phyloP scores from a whole-genome alignment of 208 protist genomes.

The Trichomonas tenax region DNA sequence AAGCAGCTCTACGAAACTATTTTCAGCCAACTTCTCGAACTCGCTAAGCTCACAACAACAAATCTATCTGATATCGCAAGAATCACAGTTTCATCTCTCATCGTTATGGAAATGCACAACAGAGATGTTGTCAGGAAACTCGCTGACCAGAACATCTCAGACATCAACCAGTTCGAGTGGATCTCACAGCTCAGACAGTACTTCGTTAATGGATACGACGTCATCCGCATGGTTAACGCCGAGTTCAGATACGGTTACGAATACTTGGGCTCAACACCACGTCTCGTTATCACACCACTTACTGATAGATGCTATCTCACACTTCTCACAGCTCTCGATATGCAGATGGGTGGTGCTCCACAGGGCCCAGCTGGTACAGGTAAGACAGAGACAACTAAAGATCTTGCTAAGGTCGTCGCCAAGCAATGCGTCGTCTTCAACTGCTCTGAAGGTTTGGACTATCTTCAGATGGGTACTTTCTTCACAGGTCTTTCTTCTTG shows the following conservation, averaged over 20 bases:
- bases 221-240: slow-evolving; percentile 39
- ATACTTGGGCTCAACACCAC: slow-evolving; percentile 42
- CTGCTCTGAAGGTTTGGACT: slow-evolving; percentile 53
- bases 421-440: slow-evolving; percentile 59
- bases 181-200: slow-evolving; percentile 39
- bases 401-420: slow-evolving; percentile 51
- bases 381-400: slow-evolving; percentile 56
- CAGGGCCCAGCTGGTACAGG: slow-evolving; percentile 56
- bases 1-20: neutral
- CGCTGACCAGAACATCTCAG: slow-evolving; percentile 59
- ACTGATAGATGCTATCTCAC: slow-evolving; percentile 58
- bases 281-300: slow-evolving; percentile 52
- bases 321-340: slow-evolving; percentile 50
- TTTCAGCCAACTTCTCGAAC: slow-evolving; percentile 35
- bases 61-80: slow-evolving; percentile 68
- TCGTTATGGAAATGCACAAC: slow-evolving; percentile 87
- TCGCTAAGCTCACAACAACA: slow-evolving; percentile 64
- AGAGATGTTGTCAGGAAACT: slow-evolving; percentile 77
- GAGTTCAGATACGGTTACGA: slow-evolving; percentile 43
- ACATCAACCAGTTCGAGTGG: slow-evolving; percentile 77
- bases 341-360: slow-evolving; percentile 51
- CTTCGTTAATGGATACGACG: slow-evolving; percentile 42
- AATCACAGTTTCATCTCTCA: slow-evolving; percentile 73
- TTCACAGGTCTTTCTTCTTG: slow-evolving; percentile 82
- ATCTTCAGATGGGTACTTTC: slow-evolving; percentile 78